Conservation (phyloP, 1,284 basidiomycete species). For the Volvariella surrecta region DNA sequence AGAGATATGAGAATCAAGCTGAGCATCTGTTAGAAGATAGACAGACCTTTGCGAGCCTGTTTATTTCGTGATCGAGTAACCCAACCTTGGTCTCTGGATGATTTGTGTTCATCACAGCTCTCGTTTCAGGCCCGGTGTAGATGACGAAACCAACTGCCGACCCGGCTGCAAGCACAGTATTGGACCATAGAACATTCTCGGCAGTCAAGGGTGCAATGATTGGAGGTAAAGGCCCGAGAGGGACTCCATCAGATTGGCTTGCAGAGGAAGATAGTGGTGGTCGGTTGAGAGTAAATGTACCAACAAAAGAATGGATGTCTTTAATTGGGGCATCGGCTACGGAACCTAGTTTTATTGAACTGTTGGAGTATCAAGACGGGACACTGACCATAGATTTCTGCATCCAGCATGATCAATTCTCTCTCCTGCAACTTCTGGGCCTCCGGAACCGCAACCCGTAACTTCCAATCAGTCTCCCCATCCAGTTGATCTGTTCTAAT, state of each 20-base stretch:
- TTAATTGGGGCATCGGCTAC: slow-evolving; percentile 91
- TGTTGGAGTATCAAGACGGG: neutral
- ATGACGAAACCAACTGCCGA: slow-evolving; percentile 89
- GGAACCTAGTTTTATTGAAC: neutral
- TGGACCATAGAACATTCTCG: slow-evolving; percentile 96
- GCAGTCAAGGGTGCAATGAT: slow-evolving; percentile 77
- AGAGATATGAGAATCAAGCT: neutral
- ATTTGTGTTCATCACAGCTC: slow-evolving; percentile 99
- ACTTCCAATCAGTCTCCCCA: slow-evolving; percentile 99
- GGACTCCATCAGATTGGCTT: slow-evolving; percentile 33
- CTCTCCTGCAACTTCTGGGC: slow-evolving; percentile 72
- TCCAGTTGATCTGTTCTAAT: slow-evolving; percentile 97
- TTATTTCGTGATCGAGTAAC: slow-evolving; percentile 90
- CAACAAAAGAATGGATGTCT: slow-evolving; percentile 94
- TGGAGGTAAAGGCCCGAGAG: slow-evolving; percentile 48
- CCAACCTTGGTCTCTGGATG: slow-evolving; percentile 96
- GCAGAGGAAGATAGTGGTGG: slow-evolving; percentile 36
- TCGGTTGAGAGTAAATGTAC: slow-evolving; percentile 78
- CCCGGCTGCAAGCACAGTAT: slow-evolving; percentile 95
- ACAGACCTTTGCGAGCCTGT: slow-evolving; percentile 85
- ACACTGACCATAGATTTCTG: slow-evolving; percentile 72
- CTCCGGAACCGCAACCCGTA: slow-evolving; percentile 81
- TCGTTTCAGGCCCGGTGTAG: slow-evolving; percentile 92
- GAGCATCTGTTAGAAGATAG: neutral
- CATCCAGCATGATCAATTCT: slow-evolving; percentile 68